Evolutionary conservation across 805 yeast species (phyloP), one percentile per base, ranked within the genome.

Genomic region (Ogataea naganishii): DNA sequence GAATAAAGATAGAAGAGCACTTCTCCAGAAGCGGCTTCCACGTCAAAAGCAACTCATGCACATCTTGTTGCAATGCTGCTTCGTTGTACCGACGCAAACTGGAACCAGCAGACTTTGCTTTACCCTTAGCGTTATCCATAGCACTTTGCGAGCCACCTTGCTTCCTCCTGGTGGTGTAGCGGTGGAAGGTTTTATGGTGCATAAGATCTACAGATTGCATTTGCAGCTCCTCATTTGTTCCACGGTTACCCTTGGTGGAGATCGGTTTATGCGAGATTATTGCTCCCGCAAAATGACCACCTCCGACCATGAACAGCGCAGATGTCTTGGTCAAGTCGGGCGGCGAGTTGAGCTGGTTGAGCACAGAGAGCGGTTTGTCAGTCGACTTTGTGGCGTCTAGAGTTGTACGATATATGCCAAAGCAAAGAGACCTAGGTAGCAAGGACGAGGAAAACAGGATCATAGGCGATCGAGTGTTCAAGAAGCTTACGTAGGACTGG

Each of bases 141-240:
- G 96, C 88, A 40, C 88, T 73, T 51, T 92, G 98, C 0, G 96
- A 72, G 1, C 98, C 98, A 63, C 98, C 98, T 55, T 92, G 98
- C 49, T 92, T 92, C 40, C 96, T 70, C 61, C 98, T 75, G 2
- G 96, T 86, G 3, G 98, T 92, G 48, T 92, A 92, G 41, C 97
- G 66, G 52, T 89, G 98, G 53, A 83, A 84, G 0, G 96, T 81
- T 46, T 86, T 89, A 35, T 85, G 84, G 12, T 63, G 79, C 3
- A 86, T 30, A 7, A 88, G 53, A 29, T 65, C 69, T 13, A 79
- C 94, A 12, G 72, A 68, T 51, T 76, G 84, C 32, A 71, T 74
- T 25, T 67, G 60, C n/a, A 69, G 48, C 10, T 69, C 64, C 31
- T 61, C 70, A 20, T 63, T 59, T 23, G 63, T 57, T 14, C 63